A percentile compares a stretch with the other conserved stretches of the same genome.
Evolutionary conservation across 805 yeast species (phyloP).

Genomic region (Schwanniomyces yamadae): DNA sequence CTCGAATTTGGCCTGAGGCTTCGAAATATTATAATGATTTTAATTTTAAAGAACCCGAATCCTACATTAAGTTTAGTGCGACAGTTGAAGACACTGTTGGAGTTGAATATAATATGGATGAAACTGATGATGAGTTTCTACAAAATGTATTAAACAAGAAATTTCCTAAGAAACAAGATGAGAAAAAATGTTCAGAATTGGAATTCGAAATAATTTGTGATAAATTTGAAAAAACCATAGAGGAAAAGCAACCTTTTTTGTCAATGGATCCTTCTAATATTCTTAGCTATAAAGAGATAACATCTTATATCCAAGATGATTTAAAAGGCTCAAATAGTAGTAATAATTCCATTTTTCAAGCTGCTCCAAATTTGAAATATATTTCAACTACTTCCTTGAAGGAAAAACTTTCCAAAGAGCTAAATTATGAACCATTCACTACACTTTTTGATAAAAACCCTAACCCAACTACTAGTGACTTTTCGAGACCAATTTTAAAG

Average conservation of each 20-base stretch:
- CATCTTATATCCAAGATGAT: conserved; percentile 44
- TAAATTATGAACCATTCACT: conserved; percentile 53
- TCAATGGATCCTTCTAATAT: conserved; percentile 82
- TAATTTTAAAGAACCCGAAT: conserved; percentile 65
- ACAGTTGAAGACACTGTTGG: conserved; percentile 96
- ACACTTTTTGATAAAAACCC: conserved; percentile 57
- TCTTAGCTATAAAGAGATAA: conserved; percentile 66
- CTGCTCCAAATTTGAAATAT: conserved; percentile 32
- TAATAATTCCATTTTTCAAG: conserved; percentile 24
- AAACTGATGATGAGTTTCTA: conserved; percentile 73
- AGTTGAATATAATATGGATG: conserved; percentile 86
- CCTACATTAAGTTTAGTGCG: conserved; percentile 85
- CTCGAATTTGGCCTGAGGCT: conserved; percentile 77
- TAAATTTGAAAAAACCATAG: conserved; percentile 69
- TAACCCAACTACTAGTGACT: conserved; percentile 10
- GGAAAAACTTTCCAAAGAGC: conserved; percentile 53
- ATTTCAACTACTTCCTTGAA: conserved; percentile 59
- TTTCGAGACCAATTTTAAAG: conserved; percentile 45
- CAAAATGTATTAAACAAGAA: conserved; percentile 37
- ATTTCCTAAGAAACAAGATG: conserved; percentile 23
- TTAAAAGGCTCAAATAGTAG: conserved; percentile 23
- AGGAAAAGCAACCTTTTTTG: conserved; percentile 84
- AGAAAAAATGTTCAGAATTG: conserved; percentile 58
- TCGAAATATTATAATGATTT: conserved; percentile 62
- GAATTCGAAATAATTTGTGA: conserved; percentile 83